Base-by-base conservation (phyloP, 106 monocot species). In the Acorus calamus region DNA sequence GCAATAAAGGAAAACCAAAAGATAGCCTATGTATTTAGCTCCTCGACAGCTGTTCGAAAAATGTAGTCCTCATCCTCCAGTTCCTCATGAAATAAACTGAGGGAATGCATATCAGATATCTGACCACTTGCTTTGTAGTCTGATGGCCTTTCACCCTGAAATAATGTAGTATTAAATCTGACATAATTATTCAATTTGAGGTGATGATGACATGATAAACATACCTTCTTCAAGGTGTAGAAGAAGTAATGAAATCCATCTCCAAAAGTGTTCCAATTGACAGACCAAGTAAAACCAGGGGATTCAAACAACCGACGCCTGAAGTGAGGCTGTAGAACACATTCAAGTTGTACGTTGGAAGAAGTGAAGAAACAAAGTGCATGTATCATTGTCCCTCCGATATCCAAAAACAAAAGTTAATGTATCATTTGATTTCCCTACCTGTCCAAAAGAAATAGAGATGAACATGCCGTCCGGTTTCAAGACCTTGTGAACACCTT, bases 241-340 rank as follows among this genome's bases (percentile, higher is more conserved):
- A 96, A 83, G 79, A 96, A 96, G 74, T 96, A 96, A 73, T 96
- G 87, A 66, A 96, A 96, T 49, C 69, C 82, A 7, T 96, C 96
- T 14, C 96, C 96, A 73, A 91, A 96, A 46, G 81, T 82, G 42
- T 67, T 57, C 56, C 74, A 84, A 50, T 88, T 80, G 59, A 91
- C 67, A 50, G 90, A 91, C 96, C 96, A 96, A 8, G 84, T 88
- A 68, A 96, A 85, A n/a, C 64, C 73, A 14, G 69, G 85, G 60
- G 69, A 71, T 76, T 91, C 91, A 70, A 96, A 96, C 47, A 85
- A 67, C 55, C 61, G 79, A 8, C 87, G 78, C 58, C 96, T 84
- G 60, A 96, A 91, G 61, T 96, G 96, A 67, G 96, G 96, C 94
- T 94, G 79, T 46, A 53, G 43, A 28, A 10, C 56, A 47, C 11